Evolutionary conservation across 768 basidiomycete species (phyloP).

Genomic region (Mycena galopus): DNA sequence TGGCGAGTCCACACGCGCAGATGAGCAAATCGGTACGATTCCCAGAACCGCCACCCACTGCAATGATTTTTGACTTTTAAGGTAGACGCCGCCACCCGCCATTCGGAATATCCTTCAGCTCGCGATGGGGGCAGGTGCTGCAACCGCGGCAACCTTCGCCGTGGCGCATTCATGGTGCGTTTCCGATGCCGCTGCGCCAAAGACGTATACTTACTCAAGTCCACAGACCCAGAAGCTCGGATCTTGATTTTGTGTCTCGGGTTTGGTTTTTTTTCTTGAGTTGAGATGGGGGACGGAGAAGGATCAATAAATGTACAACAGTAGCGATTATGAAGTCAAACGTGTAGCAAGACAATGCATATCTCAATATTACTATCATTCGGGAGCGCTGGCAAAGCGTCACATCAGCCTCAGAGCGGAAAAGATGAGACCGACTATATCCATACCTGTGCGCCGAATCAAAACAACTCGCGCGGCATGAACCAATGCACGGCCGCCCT

Average conservation of each 20-base stretch:
- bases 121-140: neutral
- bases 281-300: no score
- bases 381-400: no score
- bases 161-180: neutral
- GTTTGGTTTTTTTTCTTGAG: no score
- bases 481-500: slow-evolving; percentile 54
- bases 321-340: no score
- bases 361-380: no score
- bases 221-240: neutral
- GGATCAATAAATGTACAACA: no score
- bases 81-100: neutral
- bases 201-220: neutral
- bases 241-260: no score
- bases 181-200: neutral
- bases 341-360: no score
- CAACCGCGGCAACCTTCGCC: neutral
- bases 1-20: no score
- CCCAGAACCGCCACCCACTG: neutral
- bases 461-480: slow-evolving; percentile 47
- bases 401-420: neutral
- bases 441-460: neutral
- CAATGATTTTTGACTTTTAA: neutral
- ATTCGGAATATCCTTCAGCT: neutral
- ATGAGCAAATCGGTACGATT: neutral
- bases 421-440: neutral